Percentiles rank a stretch among this genome's conserved stretches.
These are phyloP conservation scores for Saksenaea vasiformis DNA, from an alignment of 371 early-diverging fungal genomes.

Conservation along the genomic window DNA sequence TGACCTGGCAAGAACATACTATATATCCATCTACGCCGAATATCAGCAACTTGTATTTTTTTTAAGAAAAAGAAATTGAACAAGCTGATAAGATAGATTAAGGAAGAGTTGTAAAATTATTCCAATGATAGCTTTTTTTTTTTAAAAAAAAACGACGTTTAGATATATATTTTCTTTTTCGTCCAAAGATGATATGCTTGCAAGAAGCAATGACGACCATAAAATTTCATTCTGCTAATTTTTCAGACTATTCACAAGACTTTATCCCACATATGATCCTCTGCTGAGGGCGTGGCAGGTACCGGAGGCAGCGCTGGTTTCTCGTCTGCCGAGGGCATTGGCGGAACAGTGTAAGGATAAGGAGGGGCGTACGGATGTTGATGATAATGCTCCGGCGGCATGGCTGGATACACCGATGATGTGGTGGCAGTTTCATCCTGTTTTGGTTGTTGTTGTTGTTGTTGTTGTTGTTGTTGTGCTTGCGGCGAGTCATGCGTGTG, in stretches of 20 bases:
- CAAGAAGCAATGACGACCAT: too few relatives aligned
- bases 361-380: background rate
- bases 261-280: background rate
- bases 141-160: too few relatives aligned
- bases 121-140: too few relatives aligned
- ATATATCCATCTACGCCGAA: too few relatives aligned
- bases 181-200: too few relatives aligned
- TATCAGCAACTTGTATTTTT: too few relatives aligned
- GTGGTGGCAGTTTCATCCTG: background rate
- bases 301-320: background rate
- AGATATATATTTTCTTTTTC: too few relatives aligned
- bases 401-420: background rate
- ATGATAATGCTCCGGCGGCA: constrained; percentile 1
- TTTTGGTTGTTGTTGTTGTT: background rate
- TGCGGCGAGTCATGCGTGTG: constrained; percentile 1
- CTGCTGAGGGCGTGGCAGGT: background rate
- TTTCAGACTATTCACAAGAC: background rate
- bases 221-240: too few relatives aligned
- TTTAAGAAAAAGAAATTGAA: too few relatives aligned
- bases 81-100: too few relatives aligned
- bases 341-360: background rate
- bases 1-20: too few relatives aligned
- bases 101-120: too few relatives aligned
- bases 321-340: background rate
- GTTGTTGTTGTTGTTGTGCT: constrained; percentile 1